These are phyloP conservation scores for Stemphylium lycopersici DNA, from an alignment of 2,329 filamentous ascomycete genomes.

Conservation along the genomic window DNA sequence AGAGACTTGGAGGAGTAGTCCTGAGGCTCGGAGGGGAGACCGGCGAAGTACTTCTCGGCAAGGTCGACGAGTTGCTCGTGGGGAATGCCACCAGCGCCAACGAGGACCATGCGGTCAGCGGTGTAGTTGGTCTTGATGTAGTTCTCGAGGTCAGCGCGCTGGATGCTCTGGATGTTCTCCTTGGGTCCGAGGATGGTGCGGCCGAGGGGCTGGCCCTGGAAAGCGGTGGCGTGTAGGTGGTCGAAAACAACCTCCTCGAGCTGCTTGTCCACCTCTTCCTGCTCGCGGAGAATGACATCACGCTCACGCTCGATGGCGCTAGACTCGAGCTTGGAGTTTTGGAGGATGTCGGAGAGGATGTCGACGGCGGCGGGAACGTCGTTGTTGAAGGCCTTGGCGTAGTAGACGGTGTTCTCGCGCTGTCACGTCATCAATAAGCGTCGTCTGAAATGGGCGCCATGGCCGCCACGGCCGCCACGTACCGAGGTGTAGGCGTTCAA, in stretches of 20 bases:
- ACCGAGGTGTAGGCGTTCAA: conserved; percentile 99
- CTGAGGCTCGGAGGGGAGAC: conserved; percentile 75
- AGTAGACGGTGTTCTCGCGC: conserved; percentile 99
- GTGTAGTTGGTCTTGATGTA: conserved; percentile 99
- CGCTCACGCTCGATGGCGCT: conserved; percentile 95
- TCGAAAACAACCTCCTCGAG: conserved; percentile 99
- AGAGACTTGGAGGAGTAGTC: conserved; percentile 74
- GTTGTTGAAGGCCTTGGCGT: conserved; percentile 98
- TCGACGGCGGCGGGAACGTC: conserved; percentile 96
- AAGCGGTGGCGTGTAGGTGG: conserved; percentile 97
- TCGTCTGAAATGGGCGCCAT: conserved; percentile 9
- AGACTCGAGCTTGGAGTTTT: conserved; percentile 97
- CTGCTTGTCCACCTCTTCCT: conserved; percentile 99
- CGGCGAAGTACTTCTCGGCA: conserved; percentile 92
- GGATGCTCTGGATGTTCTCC: conserved; percentile 97
- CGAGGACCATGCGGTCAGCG: conserved; percentile 98
- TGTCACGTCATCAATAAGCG: conserved; percentile 49
- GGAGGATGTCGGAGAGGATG: conserved; percentile 98
- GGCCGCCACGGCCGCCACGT: conserved; percentile 53
- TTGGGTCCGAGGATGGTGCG: conserved; percentile 97
- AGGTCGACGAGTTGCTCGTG: conserved; percentile 94
- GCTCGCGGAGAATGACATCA: conserved; percentile 97
- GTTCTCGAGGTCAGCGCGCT: conserved; percentile 84
- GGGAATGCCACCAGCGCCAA: conserved; percentile 90
- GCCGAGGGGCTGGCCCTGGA: conserved; percentile 93